phyloP scores from a whole-genome alignment of 2,329 filamentous ascomycete genomes.

The Exophiala sp. region DNA sequence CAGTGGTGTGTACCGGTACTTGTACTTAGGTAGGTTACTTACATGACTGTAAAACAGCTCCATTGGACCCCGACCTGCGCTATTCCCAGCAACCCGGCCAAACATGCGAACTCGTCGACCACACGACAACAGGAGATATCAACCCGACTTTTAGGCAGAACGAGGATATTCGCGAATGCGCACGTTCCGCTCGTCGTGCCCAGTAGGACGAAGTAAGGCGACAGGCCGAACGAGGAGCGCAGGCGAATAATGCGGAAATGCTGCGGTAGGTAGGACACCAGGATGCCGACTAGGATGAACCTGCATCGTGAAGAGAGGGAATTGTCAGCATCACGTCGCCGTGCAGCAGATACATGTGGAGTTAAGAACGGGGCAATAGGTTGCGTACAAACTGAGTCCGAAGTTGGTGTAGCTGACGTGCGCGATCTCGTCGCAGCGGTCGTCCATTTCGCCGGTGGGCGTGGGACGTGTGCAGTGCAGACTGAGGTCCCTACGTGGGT shows the following conservation, averaged over 20 bases:
- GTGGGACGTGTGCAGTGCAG: neutral
- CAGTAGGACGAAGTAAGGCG: conserved; percentile 90
- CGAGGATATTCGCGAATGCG: conserved; percentile 86
- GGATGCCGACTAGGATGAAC: conserved; percentile 77
- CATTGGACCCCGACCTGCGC: conserved; percentile 88
- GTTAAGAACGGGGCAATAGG: too few species aligned
- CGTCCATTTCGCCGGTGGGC: conserved; percentile 7
- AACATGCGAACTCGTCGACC: conserved; percentile 74
- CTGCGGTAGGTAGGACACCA: conserved; percentile 90
- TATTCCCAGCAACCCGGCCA: conserved; percentile 79
- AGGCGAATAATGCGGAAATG: conserved; percentile 84
- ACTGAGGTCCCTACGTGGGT: neutral
- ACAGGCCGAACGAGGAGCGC: conserved; percentile 86
- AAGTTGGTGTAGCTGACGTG: conserved; percentile 28
- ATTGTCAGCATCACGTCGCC: neutral
- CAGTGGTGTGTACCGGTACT: too few species aligned
- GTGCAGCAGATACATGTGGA: too few species aligned
- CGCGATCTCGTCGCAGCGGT: conserved; percentile 24
- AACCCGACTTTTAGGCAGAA: conserved; percentile 71
- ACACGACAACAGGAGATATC: conserved; percentile 83
- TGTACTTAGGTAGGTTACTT: conserved; percentile 35
- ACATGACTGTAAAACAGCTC: conserved; percentile 90
- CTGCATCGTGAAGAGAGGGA: conserved; percentile 32
- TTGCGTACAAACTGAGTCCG: conserved; percentile 23
- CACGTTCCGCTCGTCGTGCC: conserved; percentile 84